Conservation (phyloP, 441 rosid species). For the Omphalea diandra region DNA sequence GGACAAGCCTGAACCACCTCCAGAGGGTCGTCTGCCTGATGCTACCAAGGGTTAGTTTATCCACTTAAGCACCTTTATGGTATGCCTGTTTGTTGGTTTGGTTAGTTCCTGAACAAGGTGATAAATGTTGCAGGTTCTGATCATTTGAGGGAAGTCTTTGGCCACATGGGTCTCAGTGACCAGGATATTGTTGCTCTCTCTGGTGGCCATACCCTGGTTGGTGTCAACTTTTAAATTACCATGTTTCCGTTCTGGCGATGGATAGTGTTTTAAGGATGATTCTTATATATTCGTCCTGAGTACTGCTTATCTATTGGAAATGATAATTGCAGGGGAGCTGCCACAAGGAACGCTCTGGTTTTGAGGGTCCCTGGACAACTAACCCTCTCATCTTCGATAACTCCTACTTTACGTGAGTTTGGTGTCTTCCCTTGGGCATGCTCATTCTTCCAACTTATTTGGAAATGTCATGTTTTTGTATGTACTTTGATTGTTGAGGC, state of each 20-base stretch:
- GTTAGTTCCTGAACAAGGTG: neutral
- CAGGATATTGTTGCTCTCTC: constrained; percentile 89
- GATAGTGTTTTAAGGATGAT: neutral
- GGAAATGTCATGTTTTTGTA: too few species aligned
- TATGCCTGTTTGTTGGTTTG: neutral
- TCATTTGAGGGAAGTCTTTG: constrained; percentile 78
- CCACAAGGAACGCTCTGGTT: constrained; percentile 97
- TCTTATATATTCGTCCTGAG: neutral
- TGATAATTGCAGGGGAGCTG: constrained; percentile 62
- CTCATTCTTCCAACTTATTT: neutral
- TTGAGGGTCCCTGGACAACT: constrained; percentile 90
- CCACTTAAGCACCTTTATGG: neutral
- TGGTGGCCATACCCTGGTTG: constrained; percentile 94
- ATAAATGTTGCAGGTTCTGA: constrained; percentile 44
- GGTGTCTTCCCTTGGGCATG: too few species aligned
- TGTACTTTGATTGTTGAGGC: neutral
- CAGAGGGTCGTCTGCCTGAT: constrained; percentile 95
- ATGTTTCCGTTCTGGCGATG: neutral
- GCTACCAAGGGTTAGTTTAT: constrained; percentile 69
- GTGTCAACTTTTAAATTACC: constrained; percentile 16
- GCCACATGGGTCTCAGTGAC: constrained; percentile 86
- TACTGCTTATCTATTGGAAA: neutral
- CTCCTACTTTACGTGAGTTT: constrained; percentile 76
- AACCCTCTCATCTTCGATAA: constrained; percentile 91
- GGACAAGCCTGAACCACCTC: constrained; percentile 92